phyloP scores from a whole-genome alignment of 108 stramenopile species.

The Asterionellopsis glacialis region DNA sequence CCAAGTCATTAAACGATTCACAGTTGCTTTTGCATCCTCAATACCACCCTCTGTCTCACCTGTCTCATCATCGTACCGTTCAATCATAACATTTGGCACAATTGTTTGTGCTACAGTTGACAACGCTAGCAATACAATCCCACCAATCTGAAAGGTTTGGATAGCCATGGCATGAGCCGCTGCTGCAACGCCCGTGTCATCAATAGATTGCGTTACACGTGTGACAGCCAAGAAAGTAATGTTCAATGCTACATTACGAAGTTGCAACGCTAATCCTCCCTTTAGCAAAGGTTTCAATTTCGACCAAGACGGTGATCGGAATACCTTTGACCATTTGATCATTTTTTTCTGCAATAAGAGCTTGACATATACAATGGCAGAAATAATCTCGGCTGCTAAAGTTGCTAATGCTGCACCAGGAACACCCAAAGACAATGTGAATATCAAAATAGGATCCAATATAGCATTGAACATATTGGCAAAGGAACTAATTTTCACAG shows the following conservation, averaged over 20 bases:
- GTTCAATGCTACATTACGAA: conserved; percentile 83
- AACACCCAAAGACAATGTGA: conserved; percentile 73
- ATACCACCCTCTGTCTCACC: conserved; percentile 48
- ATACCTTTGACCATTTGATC: conserved; percentile 54
- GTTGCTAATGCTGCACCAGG: conserved; percentile 87
- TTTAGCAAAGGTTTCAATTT: conserved; percentile 59
- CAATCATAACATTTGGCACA: conserved; percentile 78
- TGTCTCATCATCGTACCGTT: conserved; percentile 46
- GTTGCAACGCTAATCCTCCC: conserved; percentile 76
- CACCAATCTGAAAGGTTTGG: conserved; percentile 84
- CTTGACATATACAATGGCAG: conserved; percentile 52
- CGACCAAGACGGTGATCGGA: conserved; percentile 53
- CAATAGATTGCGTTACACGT: conserved; percentile 78
- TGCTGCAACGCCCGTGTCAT: conserved; percentile 77
- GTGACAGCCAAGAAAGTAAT: conserved; percentile 78
- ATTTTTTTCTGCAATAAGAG: conserved; percentile 49
- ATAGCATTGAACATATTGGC: conserved; percentile 81
- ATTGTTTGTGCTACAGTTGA: conserved; percentile 77
- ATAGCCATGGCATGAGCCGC: conserved; percentile 85
- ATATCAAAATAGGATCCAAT: conserved; percentile 84
- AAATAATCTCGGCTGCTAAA: conserved; percentile 63
- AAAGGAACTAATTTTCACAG: conserved; percentile 74
- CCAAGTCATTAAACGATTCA: conserved; percentile 82
- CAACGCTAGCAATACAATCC: conserved; percentile 78
- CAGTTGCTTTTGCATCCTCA: conserved; percentile 53